phyloP scores from a whole-genome alignment of 768 basidiomycete species.

The Russula ochroleuca region DNA sequence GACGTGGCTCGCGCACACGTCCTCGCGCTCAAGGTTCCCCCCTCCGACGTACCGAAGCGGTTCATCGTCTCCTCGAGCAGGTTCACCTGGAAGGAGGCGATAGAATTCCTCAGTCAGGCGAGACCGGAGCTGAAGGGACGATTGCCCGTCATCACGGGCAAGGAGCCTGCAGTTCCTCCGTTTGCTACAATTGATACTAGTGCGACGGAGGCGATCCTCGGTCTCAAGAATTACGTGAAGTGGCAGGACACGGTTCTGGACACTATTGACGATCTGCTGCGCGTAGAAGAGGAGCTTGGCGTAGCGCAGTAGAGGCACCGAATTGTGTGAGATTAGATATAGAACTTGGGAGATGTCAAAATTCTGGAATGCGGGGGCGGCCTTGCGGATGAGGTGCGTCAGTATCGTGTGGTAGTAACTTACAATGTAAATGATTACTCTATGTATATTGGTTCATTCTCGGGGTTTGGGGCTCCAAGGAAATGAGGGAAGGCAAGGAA shows the following conservation, averaged over 20 bases:
- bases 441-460: slow-evolving; percentile 3
- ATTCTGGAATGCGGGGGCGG: not conserved
- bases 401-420: slow-evolving; percentile 19
- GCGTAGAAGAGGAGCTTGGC: slow-evolving; percentile 20
- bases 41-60: slow-evolving; percentile 18
- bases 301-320: no score
- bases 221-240: slow-evolving; percentile 17
- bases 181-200: slow-evolving; percentile 5
- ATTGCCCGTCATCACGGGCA: slow-evolving; percentile 24
- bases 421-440: slow-evolving; percentile 7
- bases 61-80: slow-evolving; percentile 30
- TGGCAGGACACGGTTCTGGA: slow-evolving; percentile 25
- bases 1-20: slow-evolving; percentile 37
- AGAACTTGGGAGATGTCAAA: not conserved
- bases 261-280: slow-evolving; percentile 24
- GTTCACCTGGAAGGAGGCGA: slow-evolving; percentile 32
- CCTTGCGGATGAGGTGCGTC: slow-evolving; percentile 16
- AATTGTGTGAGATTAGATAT: no score
- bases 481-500: no score
- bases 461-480: no score
- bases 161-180: not conserved
- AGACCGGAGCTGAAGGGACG: slow-evolving; percentile 31
- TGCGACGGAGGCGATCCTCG: slow-evolving; percentile 11
- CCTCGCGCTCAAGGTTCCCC: slow-evolving; percentile 27
- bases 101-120: slow-evolving; percentile 27